These are phyloP conservation scores for Cladosporium sp. DNA, from an alignment of 2,329 filamentous ascomycete species.

Conservation along the genomic window DNA sequence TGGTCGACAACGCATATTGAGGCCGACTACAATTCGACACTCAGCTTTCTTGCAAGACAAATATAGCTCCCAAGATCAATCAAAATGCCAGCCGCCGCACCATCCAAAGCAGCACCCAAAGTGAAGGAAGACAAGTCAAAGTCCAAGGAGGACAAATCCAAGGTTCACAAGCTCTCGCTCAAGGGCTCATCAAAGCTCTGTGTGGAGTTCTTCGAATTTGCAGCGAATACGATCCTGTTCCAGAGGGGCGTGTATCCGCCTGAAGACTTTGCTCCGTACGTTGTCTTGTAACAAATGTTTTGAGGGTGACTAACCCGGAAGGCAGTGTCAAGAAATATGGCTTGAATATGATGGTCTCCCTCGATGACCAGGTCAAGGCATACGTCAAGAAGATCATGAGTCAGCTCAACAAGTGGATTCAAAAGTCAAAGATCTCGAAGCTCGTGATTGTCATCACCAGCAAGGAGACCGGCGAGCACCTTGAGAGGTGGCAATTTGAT, in stretches of 20 bases:
- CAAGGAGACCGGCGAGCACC: conserved; percentile 93
- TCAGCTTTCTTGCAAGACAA: background rate
- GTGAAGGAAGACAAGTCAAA: conserved; percentile 32
- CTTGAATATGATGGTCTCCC: conserved; percentile 93
- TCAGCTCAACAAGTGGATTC: conserved; percentile 97
- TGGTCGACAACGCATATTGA: background rate
- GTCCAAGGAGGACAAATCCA: conserved; percentile 58
- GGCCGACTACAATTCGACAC: background rate
- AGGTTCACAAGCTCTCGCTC: conserved; percentile 89
- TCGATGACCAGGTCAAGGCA: conserved; percentile 95
- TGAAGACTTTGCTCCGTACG: conserved; percentile 89
- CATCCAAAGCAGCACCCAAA: conserved; percentile 15
- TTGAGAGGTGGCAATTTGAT: conserved; percentile 98
- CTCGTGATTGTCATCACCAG: conserved; percentile 93
- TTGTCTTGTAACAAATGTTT: conserved; percentile 11
- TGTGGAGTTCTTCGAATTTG: conserved; percentile 98
- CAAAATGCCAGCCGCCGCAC: conserved; percentile 17
- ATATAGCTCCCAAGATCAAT: background rate
- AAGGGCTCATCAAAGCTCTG: conserved; percentile 84
- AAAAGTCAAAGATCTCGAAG: conserved; percentile 92
- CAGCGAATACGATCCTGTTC: conserved; percentile 95
- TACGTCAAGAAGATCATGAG: conserved; percentile 99
- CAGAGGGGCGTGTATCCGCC: conserved; percentile 80
- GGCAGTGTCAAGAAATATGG: conserved; percentile 95
- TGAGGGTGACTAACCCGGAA: conserved; percentile 13